Conservation (phyloP, 352 stramenopile species). For the Phytopythium vexans region DNA sequence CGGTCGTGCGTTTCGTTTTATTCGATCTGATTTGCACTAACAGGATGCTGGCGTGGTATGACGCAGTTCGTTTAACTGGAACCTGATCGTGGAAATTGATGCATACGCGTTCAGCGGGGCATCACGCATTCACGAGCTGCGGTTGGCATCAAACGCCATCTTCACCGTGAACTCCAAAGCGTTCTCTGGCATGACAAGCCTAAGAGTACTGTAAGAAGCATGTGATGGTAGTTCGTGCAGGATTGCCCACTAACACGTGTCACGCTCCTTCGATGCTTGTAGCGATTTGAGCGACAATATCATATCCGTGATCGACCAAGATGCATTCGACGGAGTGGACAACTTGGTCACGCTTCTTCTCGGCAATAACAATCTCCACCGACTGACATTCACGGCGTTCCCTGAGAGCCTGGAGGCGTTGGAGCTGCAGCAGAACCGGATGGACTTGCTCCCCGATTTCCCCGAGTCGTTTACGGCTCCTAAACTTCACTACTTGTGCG, state of each 20-base stretch:
- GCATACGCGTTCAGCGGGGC: constrained; percentile 38
- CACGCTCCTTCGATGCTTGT: neutral
- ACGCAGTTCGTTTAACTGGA: constrained; percentile 58
- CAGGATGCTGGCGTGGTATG: constrained; percentile 3
- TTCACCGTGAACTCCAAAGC: constrained; percentile 52
- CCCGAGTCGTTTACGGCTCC: constrained; percentile 20
- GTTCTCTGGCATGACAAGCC: constrained; percentile 49
- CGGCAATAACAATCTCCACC: constrained; percentile 45
- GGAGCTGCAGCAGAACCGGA: constrained; percentile 47
- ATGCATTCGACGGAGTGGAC: constrained; percentile 47
- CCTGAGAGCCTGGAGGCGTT: constrained; percentile 36
- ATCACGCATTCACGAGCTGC: constrained; percentile 42
- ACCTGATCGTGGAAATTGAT: constrained; percentile 57
- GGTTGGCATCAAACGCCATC: constrained; percentile 50
- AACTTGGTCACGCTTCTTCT: constrained; percentile 39
- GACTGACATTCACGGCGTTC: constrained; percentile 33
- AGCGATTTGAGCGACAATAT: constrained; percentile 73
- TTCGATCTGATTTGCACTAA: neutral
- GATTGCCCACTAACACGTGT: neutral
- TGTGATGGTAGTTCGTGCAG: neutral
- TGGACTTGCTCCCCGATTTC: constrained; percentile 59
- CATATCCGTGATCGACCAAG: constrained; percentile 50
- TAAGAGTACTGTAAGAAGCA: constrained; percentile 44
- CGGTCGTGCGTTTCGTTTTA: neutral
- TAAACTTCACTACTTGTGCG: constrained; percentile 45